phyloP scores from a whole-genome alignment of 1,284 basidiomycete species.

The Wallemia mellicola region DNA sequence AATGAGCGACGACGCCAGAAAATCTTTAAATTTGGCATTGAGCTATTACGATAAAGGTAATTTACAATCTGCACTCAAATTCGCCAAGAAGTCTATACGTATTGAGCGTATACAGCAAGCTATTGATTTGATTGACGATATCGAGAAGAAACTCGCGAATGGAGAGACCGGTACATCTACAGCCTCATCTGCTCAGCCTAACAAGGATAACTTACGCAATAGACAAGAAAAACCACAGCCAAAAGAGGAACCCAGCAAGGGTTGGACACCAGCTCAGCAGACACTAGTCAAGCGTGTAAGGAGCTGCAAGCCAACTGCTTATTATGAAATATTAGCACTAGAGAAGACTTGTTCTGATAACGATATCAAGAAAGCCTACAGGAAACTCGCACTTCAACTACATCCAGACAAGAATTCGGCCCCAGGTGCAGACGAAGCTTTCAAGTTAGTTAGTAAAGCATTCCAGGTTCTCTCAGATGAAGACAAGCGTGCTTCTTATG shows the following conservation, averaged over 20 bases:
- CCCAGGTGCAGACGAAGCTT: constrained; percentile 92
- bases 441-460: constrained; percentile 98
- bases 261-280: not conserved
- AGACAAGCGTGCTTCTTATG: constrained; percentile 69
- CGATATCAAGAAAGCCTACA: constrained; percentile 88
- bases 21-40: not conserved
- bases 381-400: constrained; percentile 75
- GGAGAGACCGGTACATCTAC: not conserved
- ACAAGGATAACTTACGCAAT: not conserved
- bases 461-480: constrained; percentile 82
- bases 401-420: constrained; percentile 97
- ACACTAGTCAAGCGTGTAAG: not conserved
- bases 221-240: not conserved
- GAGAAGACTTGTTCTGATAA: constrained; percentile 60
- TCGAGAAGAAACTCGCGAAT: not conserved
- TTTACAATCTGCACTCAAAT: not conserved
- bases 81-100: not conserved
- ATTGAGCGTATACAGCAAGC: not conserved
- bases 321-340: constrained; percentile 14
- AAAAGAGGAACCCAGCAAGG: not conserved
- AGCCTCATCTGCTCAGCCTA: not conserved
- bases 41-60: not conserved
- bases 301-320: not conserved
- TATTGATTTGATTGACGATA: not conserved
- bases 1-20: not conserved